Evolutionary conservation across 2,329 filamentous ascomycete genomes (phyloP).

Genomic region (Trichoderma asperellum): DNA sequence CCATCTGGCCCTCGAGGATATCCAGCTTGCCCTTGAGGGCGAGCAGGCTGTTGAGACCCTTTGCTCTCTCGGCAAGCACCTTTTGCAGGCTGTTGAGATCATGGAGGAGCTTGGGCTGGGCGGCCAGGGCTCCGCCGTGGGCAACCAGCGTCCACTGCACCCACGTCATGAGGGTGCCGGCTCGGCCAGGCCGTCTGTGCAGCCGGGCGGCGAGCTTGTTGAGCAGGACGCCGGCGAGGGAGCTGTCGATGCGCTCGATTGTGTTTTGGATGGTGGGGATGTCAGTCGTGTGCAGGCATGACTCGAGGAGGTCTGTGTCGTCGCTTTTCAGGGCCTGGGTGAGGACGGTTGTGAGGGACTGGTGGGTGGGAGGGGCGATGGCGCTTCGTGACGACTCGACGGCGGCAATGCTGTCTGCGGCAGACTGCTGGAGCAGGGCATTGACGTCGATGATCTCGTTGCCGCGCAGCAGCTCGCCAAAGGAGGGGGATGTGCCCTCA

Average conservation of each 20-base stretch:
- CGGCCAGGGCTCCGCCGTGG: conserved; percentile 88
- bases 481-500: conserved; percentile 66
- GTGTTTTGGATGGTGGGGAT: conserved; percentile 79
- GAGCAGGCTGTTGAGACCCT: conserved; percentile 78
- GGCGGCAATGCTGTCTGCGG: conserved; percentile 38
- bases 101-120: conserved; percentile 80
- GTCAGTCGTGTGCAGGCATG: conserved; percentile 83
- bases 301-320: conserved; percentile 86
- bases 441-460: conserved; percentile 77
- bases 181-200: conserved; percentile 83
- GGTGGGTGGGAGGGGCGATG: conserved; percentile 67
- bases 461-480: conserved; percentile 82
- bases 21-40: conserved; percentile 94
- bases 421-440: conserved; percentile 54
- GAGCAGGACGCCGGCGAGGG: conserved; percentile 77
- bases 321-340: conserved; percentile 92
- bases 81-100: conserved; percentile 79
- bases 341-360: conserved; percentile 89
- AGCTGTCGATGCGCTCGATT: conserved; percentile 86
- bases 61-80: conserved; percentile 84
- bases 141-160: conserved; percentile 92
- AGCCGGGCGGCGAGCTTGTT: conserved; percentile 85
- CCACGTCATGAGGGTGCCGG: conserved; percentile 90
- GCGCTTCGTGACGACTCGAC: conserved; percentile 51
- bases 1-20: conserved; percentile 88